phyloP scores from a whole-genome alignment of 78 protist genomes.

The Speleostelium caveatum region DNA sequence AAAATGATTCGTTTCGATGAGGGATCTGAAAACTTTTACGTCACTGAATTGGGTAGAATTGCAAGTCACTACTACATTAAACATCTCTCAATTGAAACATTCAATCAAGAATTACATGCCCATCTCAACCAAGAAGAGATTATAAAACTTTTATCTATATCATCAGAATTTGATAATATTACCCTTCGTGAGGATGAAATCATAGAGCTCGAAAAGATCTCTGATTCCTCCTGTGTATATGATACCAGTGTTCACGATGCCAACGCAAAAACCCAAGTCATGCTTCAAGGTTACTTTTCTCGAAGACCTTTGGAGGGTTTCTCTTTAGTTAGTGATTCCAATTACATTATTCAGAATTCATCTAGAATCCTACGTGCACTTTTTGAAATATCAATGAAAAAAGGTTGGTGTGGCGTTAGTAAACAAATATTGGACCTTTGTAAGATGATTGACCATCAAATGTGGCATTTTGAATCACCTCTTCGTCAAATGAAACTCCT shows the following conservation, averaged over 20 bases:
- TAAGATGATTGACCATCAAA: slow-evolving; percentile 89
- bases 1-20: slow-evolving; percentile 93
- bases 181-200: slow-evolving; percentile 92
- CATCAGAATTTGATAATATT: slow-evolving; percentile 93
- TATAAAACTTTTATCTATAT: slow-evolving; percentile 76
- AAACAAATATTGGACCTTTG: slow-evolving; percentile 86
- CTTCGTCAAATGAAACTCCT: slow-evolving; percentile 85
- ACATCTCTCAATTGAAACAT: slow-evolving; percentile 85
- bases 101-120: slow-evolving; percentile 63
- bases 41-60: slow-evolving; percentile 88
- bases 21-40: slow-evolving; percentile 69
- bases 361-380: slow-evolving; percentile 94
- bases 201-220: slow-evolving; percentile 88
- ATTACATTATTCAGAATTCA: slow-evolving; percentile 90
- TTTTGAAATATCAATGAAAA: slow-evolving; percentile 93
- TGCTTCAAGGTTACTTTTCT: slow-evolving; percentile 94
- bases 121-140: slow-evolving; percentile 85
- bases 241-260: not conserved
- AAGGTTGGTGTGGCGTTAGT: slow-evolving; percentile 83
- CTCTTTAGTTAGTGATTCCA: slow-evolving; percentile 89
- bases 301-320: slow-evolving; percentile 71
- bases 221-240: slow-evolving; percentile 8
- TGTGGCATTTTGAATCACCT: slow-evolving; percentile 89
- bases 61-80: slow-evolving; percentile 97
- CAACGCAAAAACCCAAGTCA: slow-evolving; percentile 84